A percentile compares a stretch with the other conserved stretches of the same genome.
Conservation (phyloP, 768 basidiomycete species). For the Mycena latifolia region DNA sequence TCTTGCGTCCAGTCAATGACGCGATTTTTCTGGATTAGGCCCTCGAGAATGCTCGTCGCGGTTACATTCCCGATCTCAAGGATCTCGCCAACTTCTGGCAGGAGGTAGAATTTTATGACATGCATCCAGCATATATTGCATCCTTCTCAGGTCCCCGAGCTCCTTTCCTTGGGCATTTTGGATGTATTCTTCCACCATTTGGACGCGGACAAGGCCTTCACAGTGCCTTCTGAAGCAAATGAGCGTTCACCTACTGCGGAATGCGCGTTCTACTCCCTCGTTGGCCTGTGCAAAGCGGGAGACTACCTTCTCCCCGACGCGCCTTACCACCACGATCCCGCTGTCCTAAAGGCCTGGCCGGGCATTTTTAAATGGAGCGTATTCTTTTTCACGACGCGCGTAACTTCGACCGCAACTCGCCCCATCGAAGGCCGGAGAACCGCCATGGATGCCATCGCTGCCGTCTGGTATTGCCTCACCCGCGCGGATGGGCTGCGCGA, state of each 20-base stretch:
- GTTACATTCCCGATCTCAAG: conserved; percentile 18
- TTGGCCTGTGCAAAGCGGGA: conserved; percentile 48
- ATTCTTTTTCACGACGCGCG: conserved; percentile 45
- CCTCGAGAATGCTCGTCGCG: conserved; percentile 14
- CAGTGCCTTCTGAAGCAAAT: conserved; percentile 22
- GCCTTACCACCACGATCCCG: conserved; percentile 36
- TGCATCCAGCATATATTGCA: background rate
- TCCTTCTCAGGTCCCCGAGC: conserved; percentile 22
- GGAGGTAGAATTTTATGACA: conserved; percentile 26
- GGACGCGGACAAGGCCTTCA: conserved; percentile 36
- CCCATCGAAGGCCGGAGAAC: conserved; percentile 33
- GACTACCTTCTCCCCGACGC: conserved; percentile 37
- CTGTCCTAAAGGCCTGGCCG: conserved; percentile 47
- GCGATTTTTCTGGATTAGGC: background rate
- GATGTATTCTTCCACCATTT: conserved; percentile 48
- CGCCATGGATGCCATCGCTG: conserved; percentile 46
- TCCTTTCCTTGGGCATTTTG: conserved; percentile 40
- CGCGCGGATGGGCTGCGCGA: conserved; percentile 43
- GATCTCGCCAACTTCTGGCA: conserved; percentile 45
- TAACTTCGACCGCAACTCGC: conserved; percentile 27
- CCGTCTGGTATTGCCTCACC: conserved; percentile 44
- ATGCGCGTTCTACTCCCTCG: conserved; percentile 47
- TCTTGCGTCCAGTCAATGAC: background rate
- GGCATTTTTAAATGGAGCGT: conserved; percentile 52
- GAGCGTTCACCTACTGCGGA: conserved; percentile 38